phyloP scores from a whole-genome alignment of 164 flowering plant species.

The Kalanchoe fedtschenkoi region DNA sequence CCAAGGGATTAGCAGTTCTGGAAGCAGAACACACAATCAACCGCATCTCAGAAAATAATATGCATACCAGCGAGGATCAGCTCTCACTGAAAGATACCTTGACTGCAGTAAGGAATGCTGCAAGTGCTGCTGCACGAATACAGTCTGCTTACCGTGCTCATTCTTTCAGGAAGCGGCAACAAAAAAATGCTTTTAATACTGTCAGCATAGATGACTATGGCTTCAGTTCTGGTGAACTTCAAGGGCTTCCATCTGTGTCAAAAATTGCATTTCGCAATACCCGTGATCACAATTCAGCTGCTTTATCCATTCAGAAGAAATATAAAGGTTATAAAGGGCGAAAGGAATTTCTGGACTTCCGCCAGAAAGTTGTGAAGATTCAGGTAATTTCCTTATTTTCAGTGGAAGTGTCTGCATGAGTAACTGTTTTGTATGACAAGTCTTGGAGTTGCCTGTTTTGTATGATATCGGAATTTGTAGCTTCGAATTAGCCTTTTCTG shows the following conservation, averaged over 20 bases:
- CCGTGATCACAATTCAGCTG: conserved; percentile 59
- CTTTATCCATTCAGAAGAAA: conserved; percentile 90
- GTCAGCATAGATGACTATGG: conserved; percentile 41
- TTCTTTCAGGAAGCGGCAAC: conserved; percentile 72
- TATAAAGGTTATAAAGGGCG: conserved; percentile 89
- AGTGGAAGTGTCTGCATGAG: too few relatives aligned
- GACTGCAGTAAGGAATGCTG: conserved; percentile 80
- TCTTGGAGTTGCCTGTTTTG: too few relatives aligned
- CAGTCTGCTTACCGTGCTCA: conserved; percentile 90
- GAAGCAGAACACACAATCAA: conserved; percentile 67
- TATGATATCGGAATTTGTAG: too few relatives aligned
- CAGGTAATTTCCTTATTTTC: too few relatives aligned
- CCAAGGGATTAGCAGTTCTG: conserved; percentile 60
- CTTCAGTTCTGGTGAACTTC: conserved; percentile 33
- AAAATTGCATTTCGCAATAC: conserved; percentile 40
- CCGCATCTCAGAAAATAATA: conserved; percentile 27
- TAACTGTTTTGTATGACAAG: too few relatives aligned
- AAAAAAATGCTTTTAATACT: conserved; percentile 12
- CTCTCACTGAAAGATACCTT: conserved; percentile 53
- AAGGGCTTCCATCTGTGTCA: conserved; percentile 52
- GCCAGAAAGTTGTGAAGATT: conserved; percentile 88
- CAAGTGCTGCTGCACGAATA: conserved; percentile 97
- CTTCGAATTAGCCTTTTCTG: neutral
- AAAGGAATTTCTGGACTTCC: conserved; percentile 61
- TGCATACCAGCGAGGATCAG: conserved; percentile 38